phyloP scores from a whole-genome alignment of 2,329 filamentous ascomycete species.

The Exophiala xenobiotica region DNA sequence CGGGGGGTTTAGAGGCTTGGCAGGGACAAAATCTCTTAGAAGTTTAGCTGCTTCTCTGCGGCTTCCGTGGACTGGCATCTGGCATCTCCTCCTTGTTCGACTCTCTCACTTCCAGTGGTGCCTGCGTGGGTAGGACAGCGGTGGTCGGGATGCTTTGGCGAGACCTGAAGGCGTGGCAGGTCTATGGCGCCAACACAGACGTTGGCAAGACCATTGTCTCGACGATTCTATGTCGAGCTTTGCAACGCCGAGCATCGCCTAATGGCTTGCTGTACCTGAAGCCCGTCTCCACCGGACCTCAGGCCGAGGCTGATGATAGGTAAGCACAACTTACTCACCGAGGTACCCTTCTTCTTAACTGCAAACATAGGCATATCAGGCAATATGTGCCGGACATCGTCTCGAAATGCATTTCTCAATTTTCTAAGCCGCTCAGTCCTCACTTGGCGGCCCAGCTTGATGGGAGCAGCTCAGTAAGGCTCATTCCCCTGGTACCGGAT shows the following conservation, averaged over 20 bases:
- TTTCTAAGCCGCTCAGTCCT: conserved; percentile 71
- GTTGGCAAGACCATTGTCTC: conserved; percentile 83
- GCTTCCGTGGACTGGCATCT: too few relatives aligned
- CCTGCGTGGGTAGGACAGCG: too few relatives aligned
- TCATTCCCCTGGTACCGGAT: not conserved
- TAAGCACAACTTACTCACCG: conserved; percentile 38
- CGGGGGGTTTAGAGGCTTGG: conserved; percentile 12
- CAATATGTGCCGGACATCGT: conserved; percentile 57
- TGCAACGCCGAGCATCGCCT: conserved; percentile 46
- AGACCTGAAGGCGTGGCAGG: conserved; percentile 66
- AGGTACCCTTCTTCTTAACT: not conserved
- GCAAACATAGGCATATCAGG: conserved; percentile 57
- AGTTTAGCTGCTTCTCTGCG: too few relatives aligned
- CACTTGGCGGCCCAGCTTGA: conserved; percentile 63
- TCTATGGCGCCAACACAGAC: conserved; percentile 81
- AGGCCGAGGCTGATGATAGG: conserved; percentile 68
- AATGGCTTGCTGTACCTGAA: conserved; percentile 67
- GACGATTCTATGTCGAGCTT: conserved; percentile 67
- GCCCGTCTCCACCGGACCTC: conserved; percentile 74
- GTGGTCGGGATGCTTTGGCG: conserved; percentile 54
- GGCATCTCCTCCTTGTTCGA: not conserved
- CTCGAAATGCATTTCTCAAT: conserved; percentile 68
- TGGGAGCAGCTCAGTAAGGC: conserved; percentile 17
- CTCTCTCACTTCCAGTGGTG: too few relatives aligned
- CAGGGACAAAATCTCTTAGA: conserved; percentile 14